phyloP scores from a whole-genome alignment of 768 basidiomycete species.

The Myochromella boudieri region DNA sequence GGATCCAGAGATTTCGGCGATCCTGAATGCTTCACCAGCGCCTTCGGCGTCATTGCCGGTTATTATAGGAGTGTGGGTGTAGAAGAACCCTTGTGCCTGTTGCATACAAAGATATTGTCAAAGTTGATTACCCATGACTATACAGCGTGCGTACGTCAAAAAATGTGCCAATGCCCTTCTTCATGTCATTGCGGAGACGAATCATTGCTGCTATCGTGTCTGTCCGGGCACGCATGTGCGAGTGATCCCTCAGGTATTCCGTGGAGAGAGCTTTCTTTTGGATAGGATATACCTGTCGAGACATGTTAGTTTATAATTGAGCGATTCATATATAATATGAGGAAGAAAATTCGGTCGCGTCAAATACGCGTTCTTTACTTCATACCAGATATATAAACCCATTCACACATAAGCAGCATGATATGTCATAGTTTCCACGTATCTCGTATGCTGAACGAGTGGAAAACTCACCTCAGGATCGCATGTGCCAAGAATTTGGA shows the following conservation, averaged over 20 bases:
- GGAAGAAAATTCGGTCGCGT: no score
- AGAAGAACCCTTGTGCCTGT: constrained; percentile 75
- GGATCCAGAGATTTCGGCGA: constrained; percentile 41
- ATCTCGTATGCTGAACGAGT: no score
- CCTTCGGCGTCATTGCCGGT: constrained; percentile 96
- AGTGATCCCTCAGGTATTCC: constrained; percentile 82
- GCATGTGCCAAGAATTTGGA: constrained; percentile 45
- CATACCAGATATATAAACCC: no score
- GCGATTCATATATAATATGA: no score
- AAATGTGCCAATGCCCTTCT: constrained; percentile 57
- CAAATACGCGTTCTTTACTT: no score
- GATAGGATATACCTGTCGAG: constrained; percentile 85
- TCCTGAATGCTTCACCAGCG: constrained; percentile 87
- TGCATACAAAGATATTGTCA: background rate
- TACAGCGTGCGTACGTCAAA: constrained; percentile 59
- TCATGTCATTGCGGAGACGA: constrained; percentile 62
- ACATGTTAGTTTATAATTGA: no score
- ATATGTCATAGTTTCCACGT: no score
- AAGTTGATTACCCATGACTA: background rate
- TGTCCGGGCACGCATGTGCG: constrained; percentile 86
- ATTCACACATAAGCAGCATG: no score
- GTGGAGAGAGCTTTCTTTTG: constrained; percentile 83
- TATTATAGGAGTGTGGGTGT: constrained; percentile 83
- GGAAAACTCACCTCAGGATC: constrained; percentile 39
- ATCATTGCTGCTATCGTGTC: constrained; percentile 71